Base-by-base conservation (phyloP, 2,329 filamentous ascomycete genomes). In the Fusarium coffeatum region DNA sequence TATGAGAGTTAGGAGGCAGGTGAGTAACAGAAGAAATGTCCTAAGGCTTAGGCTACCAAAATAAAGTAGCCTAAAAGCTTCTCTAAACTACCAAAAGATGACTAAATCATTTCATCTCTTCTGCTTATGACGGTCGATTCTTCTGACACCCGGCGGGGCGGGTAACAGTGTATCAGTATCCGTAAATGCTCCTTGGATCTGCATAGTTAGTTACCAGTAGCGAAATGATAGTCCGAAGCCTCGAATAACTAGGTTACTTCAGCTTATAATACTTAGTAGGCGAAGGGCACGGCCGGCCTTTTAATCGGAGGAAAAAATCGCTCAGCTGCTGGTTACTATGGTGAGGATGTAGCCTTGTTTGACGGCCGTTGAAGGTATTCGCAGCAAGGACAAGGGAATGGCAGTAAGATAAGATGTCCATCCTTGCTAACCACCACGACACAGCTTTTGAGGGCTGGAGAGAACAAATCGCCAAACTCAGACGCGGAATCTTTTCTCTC, bases 131-230 rank as follows among this genome's bases (percentile, higher is more conserved):
- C n/a, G n/a, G n/a, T n/a, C n/a, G n/a, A n/a, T n/a, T n/a, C n/a
- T n/a, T n/a, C n/a, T n/a, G n/a, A n/a, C n/a, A n/a, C n/a, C n/a
- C n/a, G n/a, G n/a, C n/a, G n/a, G n/a, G n/a, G 34, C 6, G 32
- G 34, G 34, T 37, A 37, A 11, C 34, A n/a, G 18, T n/a, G 34
- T 37, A 37, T 37, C 34, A 37, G 34, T 37, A 37, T 37, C 18
- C 34, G 41, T 47, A 51, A 42, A 53, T 65, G 22, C 45, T 66
- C 25, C 40, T 62, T 43, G 48, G 66, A 74, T 74, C 69, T 71
- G 63, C 69, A 55, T 59, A 37, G 37, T 60, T 68, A 72, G 62
- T 41, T 56, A 71, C n/a, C 49, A 53, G 49, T 53, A 53, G 49
- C 49, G 49, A 53, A 27, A 53, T 53, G 49, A 53, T 53, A 42